Percentiles rank a stretch among this genome's conserved stretches.
Conservation (phyloP, 2,329 filamentous ascomycete genomes). For the Sarocladium brachiariae region DNA sequence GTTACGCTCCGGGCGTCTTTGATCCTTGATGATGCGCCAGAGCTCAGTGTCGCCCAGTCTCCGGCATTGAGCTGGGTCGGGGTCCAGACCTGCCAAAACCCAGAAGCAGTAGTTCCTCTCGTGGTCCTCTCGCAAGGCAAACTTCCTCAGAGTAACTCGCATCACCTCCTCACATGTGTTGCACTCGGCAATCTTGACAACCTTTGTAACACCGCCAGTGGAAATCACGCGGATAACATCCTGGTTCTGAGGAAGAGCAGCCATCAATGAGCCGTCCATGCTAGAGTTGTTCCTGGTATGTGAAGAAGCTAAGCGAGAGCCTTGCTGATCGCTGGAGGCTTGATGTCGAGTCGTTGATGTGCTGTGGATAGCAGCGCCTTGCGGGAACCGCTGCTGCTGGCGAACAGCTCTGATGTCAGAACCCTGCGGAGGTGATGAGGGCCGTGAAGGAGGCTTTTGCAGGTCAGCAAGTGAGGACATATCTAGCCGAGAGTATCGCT, state of each 20-base stretch:
- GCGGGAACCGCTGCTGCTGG: conserved; percentile 48
- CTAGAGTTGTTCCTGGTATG: conserved; percentile 79
- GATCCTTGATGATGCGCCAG: conserved; percentile 84
- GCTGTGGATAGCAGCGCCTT: conserved; percentile 40
- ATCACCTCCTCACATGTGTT: conserved; percentile 90
- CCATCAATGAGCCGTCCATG: conserved; percentile 79
- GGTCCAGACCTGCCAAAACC: conserved; percentile 77
- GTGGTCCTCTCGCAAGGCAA: conserved; percentile 81
- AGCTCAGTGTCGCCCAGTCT: conserved; percentile 81
- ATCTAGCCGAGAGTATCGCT: conserved; percentile 59
- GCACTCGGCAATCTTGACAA: conserved; percentile 88
- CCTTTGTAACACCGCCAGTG: conserved; percentile 83
- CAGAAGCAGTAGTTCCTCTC: conserved; percentile 97
- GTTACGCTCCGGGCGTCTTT: conserved; percentile 77
- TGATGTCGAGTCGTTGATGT: conserved; percentile 39
- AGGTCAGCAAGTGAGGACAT: conserved; percentile 30
- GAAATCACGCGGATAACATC: conserved; percentile 91
- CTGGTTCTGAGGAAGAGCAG: conserved; percentile 76
- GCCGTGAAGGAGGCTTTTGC: conserved; percentile 11
- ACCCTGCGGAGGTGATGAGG: conserved; percentile 24
- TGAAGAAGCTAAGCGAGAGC: conserved; percentile 53
- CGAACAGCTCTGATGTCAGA: conserved; percentile 48
- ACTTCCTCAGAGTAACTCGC: conserved; percentile 80
- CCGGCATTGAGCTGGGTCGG: conserved; percentile 73
- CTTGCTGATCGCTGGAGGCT: conserved; percentile 58